Base-by-base conservation (phyloP, 345 rosid genomes). In the Aquilaria malaccensis region DNA sequence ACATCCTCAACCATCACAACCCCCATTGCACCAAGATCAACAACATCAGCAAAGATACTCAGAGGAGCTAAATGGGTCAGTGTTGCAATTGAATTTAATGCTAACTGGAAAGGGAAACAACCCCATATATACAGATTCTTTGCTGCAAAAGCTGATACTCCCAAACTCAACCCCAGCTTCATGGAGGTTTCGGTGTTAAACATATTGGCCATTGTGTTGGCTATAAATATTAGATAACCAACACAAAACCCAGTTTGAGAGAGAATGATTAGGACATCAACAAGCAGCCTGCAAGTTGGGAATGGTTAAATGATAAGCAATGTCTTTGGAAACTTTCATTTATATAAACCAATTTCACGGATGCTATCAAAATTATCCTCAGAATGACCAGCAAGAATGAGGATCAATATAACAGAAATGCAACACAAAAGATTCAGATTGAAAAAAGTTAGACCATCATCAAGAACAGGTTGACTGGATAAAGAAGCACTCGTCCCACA, bases 1-100 rank as follows among this genome's bases (percentile, higher is more conserved):
- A 80, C 55, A 56, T 87, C 96, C 72, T 92, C 80, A 0, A 77
- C 76, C 62, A 92, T 66, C 4, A 85, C 96, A 13, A 87, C 82
- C 11, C 72, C 89, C 88, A 84, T 87, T 3, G 98, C 89, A 15
- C 72, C 91, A 6, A 89, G 76, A 75, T 89, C 98, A 54, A 89
- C 84, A 37, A 89, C 51, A 67, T 92, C 97, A n/a, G 98, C 95
- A 64, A 92, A 87, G 10, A 92, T 89, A 71, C 98, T 92, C 64
- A 89, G 65, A 33, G 97, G 98, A 6, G 98, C 98, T 75, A 87
- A 64, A 72, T 89, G 89, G 61, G 98, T 89, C 64, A 92, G 74
- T 2, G 86, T 80, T 50, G 83, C 70, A 41, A 92, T 73, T 1
- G 95, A 89, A 77, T 79, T 92, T 50, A 89, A 54, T 14, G 89